phyloP scores from a whole-genome alignment of 805 yeast genomes.

The Yarrowia bubula region DNA sequence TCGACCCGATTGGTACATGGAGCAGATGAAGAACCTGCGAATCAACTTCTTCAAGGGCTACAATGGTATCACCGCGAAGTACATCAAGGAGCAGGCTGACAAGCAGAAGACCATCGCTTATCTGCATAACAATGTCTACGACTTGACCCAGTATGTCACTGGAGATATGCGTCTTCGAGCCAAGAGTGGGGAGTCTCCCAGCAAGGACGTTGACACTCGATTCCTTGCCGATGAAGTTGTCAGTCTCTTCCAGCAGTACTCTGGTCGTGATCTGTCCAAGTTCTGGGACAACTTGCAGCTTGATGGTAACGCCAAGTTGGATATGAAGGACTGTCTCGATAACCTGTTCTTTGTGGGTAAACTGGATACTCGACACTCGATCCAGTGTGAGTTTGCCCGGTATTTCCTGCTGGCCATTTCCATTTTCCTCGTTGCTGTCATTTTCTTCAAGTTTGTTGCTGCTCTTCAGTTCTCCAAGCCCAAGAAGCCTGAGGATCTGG shows the following conservation, averaged over 20 bases:
- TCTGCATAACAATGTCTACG: conserved; percentile 42
- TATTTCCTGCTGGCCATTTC: conserved; percentile 44
- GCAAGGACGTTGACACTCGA: conserved; percentile 34
- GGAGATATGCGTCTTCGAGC: conserved; percentile 40
- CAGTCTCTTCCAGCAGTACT: conserved; percentile 38
- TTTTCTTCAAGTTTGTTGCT: conserved; percentile 43
- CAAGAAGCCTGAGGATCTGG: conserved; percentile 42
- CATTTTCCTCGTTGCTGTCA: conserved; percentile 41
- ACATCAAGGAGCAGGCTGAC: conserved; percentile 33
- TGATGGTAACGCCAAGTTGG: conserved; percentile 32
- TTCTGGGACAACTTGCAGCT: conserved; percentile 35
- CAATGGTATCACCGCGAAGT: conserved; percentile 41
- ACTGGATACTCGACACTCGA: conserved; percentile 43
- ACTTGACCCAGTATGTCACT: conserved; percentile 41
- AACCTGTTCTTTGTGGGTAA: conserved; percentile 45
- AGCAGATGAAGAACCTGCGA: conserved; percentile 41
- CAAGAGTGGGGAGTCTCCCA: conserved; percentile 35
- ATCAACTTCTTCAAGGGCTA: conserved; percentile 41
- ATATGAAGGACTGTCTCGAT: conserved; percentile 40
- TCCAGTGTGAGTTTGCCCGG: conserved; percentile 43
- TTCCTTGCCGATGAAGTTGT: conserved; percentile 40
- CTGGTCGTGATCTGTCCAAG: conserved; percentile 42
- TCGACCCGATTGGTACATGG: conserved; percentile 46
- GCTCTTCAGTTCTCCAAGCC: conserved; percentile 43
- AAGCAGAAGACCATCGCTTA: conserved; percentile 37